phyloP scores from a whole-genome alignment of 176 grass and related monocot species.

The Thinopyrum elongatum region DNA sequence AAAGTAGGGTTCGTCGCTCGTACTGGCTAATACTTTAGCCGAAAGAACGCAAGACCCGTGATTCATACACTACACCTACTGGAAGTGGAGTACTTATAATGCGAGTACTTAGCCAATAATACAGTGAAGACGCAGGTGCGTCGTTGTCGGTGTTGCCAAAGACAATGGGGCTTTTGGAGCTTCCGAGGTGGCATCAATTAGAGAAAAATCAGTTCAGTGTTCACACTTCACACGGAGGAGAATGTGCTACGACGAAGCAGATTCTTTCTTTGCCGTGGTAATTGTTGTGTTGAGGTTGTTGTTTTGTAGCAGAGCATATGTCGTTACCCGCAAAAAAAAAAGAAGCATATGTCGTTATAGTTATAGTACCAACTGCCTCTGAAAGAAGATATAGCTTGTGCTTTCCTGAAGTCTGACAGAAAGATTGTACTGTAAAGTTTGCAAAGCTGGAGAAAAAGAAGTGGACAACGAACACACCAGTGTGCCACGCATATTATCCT shows the following conservation, averaged over 20 bases:
- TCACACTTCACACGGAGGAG: not conserved
- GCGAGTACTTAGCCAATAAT: not conserved
- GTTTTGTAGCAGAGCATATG: not conserved
- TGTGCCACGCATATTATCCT: constrained; percentile 25
- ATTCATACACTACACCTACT: constrained; percentile 34
- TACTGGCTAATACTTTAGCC: constrained; percentile 23
- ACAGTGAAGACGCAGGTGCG: not conserved
- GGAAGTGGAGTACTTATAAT: not conserved
- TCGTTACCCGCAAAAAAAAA: no score
- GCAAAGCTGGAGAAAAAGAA: constrained; percentile 16
- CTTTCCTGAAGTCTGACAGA: constrained; percentile 22
- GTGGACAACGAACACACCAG: constrained; percentile 6
- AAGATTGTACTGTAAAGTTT: constrained; percentile 41
- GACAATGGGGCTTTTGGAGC: not conserved
- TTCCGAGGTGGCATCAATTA: not conserved
- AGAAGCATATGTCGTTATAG: not conserved
- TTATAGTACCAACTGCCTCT: not conserved
- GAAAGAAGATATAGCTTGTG: not conserved
- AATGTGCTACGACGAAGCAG: not conserved
- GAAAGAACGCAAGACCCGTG: constrained; percentile 24
- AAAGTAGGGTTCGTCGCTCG: constrained; percentile 16
- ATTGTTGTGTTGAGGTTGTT: not conserved
- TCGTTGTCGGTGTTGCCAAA: not conserved
- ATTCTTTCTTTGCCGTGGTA: constrained; percentile 1
- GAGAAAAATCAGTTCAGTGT: not conserved